These are phyloP conservation scores for Rhodotorula glutinis DNA, from an alignment of 1,284 basidiomycete species.

Conservation along the genomic window DNA sequence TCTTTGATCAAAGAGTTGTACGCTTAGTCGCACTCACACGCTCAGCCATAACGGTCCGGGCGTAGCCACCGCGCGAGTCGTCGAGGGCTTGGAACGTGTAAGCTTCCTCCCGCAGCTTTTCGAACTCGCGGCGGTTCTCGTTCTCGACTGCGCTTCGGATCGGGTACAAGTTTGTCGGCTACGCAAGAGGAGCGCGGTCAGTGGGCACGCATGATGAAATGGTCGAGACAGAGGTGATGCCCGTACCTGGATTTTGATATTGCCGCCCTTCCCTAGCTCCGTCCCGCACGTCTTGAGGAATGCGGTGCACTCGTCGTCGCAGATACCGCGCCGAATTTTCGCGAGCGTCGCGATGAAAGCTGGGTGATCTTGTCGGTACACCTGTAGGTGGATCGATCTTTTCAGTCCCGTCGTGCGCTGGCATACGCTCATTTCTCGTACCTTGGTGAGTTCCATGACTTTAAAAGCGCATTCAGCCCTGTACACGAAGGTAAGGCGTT, in stretches of 20 bases:
- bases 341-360: slow-evolving; percentile 40
- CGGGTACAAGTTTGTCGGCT: slow-evolving; percentile 43
- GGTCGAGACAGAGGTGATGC: too few species aligned
- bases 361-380: slow-evolving; percentile 41
- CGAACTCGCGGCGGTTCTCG: slow-evolving; percentile 39
- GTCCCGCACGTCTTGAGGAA: slow-evolving; percentile 33
- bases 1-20: too few species aligned
- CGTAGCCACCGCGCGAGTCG: slow-evolving; percentile 20
- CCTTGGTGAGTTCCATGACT: slow-evolving; percentile 38
- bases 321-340: slow-evolving; percentile 38
- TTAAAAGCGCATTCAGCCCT: slow-evolving; percentile 37
- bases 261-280: slow-evolving; percentile 21
- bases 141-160: slow-evolving; percentile 22
- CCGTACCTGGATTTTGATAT: slow-evolving; percentile 24
- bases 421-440: not conserved
- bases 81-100: slow-evolving; percentile 31
- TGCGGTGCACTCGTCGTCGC: slow-evolving; percentile 32
- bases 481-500: too few species aligned
- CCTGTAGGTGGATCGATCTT: slow-evolving; percentile 9
- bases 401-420: not conserved
- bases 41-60: slow-evolving; percentile 1
- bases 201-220: too few species aligned
- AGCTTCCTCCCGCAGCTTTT: slow-evolving; percentile 20
- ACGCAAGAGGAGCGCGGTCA: not conserved
- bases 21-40: slow-evolving; percentile 6